Evolutionary conservation across 2,329 filamentous ascomycete genomes (phyloP).

Genomic region (Fusarium chuoi): DNA sequence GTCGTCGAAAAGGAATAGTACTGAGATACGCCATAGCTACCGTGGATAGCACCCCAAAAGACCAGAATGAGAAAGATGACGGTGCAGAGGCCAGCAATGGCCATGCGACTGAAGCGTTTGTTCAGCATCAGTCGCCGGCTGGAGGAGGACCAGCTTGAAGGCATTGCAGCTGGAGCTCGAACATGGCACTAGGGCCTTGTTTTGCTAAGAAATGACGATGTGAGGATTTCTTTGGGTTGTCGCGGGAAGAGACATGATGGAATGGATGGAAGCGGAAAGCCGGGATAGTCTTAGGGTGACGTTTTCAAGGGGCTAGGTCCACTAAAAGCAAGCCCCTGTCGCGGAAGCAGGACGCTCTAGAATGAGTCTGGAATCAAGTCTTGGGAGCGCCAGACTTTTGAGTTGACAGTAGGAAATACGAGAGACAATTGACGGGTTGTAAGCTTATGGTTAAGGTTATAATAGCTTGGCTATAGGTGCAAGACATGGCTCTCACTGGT

Average conservation of each 20-base stretch:
- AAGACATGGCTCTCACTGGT: not conserved
- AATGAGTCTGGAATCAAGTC: not conserved
- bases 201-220: not conserved
- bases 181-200: slow-evolving; percentile 40
- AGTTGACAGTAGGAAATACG: not conserved
- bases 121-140: slow-evolving; percentile 45
- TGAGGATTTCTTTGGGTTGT: not conserved
- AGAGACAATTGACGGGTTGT: not conserved
- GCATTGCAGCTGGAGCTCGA: slow-evolving; percentile 36
- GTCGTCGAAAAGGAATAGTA: slow-evolving; percentile 45
- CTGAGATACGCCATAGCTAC: slow-evolving; percentile 39
- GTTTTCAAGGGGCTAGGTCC: slow-evolving; percentile 24
- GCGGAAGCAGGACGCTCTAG: not conserved
- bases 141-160: slow-evolving; percentile 41
- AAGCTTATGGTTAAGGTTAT: slow-evolving; percentile 1
- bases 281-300: slow-evolving; percentile 9
- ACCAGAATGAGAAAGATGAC: slow-evolving; percentile 39
- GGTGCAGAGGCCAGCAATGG: slow-evolving; percentile 37
- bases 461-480: not conserved
- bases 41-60: slow-evolving; percentile 41
- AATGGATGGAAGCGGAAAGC: not conserved
- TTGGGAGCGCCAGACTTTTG: not conserved
- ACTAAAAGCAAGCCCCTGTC: slow-evolving; percentile 25
- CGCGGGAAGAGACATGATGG: slow-evolving; percentile 21
- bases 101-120: slow-evolving; percentile 48